A percentile compares a stretch with the other conserved stretches of the same genome.
phyloP scores from a whole-genome alignment of 495 filamentous ascomycete genomes.

The Aspergillus affinis region DNA sequence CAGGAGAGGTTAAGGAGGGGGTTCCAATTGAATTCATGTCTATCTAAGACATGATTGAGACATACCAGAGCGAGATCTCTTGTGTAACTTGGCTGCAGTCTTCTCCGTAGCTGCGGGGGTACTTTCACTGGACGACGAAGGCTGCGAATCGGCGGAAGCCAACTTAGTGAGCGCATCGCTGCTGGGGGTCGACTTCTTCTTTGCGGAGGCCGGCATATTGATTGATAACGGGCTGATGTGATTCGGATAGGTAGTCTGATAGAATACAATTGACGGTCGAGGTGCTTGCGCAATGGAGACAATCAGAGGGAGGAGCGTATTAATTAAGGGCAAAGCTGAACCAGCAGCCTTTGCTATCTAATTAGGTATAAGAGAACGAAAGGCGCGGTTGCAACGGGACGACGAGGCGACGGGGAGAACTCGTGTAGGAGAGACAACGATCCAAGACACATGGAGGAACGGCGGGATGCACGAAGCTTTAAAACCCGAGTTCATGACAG shows the following conservation, averaged over 20 bases:
- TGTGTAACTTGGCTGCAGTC: constrained; percentile 80
- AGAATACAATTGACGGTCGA: constrained; percentile 16
- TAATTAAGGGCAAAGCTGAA: constrained; percentile 29
- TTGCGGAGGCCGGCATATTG: constrained; percentile 26
- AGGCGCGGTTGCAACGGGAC: constrained; percentile 25
- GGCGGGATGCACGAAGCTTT: constrained; percentile 37
- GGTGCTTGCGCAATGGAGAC: constrained; percentile 9
- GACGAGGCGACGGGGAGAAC: constrained; percentile 23
- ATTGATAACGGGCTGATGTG: not conserved
- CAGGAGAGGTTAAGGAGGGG: constrained; percentile 1
- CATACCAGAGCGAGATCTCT: constrained; percentile 89
- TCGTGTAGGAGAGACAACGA: constrained; percentile 16
- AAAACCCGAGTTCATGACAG: constrained; percentile 13
- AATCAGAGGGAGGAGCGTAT: not conserved
- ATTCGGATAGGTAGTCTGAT: constrained; percentile 9
- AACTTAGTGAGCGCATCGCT: constrained; percentile 13
- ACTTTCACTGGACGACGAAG: constrained; percentile 22
- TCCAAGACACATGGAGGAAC: constrained; percentile 13
- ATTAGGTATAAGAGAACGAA: constrained; percentile 24
- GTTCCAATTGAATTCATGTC: constrained; percentile 1
- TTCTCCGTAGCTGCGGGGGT: constrained; percentile 33
- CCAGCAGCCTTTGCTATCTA: constrained; percentile 32
- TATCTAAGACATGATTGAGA: constrained; percentile 12
- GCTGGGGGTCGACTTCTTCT: constrained; percentile 20
- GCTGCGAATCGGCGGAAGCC: constrained; percentile 11